Conservation (phyloP, 345 rosid genomes). For the Boechera stricta region DNA sequence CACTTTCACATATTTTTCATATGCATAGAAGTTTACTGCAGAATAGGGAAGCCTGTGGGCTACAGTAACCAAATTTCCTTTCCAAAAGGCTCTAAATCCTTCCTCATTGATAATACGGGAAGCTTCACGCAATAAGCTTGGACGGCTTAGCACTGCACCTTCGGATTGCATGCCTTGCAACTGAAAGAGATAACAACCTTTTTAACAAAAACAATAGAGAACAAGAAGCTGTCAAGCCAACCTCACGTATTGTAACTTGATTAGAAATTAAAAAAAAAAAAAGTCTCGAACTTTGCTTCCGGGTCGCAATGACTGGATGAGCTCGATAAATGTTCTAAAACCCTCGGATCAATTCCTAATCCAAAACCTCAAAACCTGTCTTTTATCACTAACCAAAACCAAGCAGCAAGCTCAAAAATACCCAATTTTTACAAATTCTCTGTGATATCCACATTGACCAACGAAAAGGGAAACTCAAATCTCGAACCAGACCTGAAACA, state of each 20-base stretch:
- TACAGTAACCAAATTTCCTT: conserved; percentile 89
- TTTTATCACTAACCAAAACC: conserved; percentile 4
- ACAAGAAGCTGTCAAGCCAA: conserved; percentile 7
- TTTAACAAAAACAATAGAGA: neutral
- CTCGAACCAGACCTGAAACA: conserved; percentile 69
- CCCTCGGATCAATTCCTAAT: conserved; percentile 4
- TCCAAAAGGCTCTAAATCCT: conserved; percentile 97
- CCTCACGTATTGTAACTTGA: neutral
- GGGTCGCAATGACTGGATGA: conserved; percentile 1
- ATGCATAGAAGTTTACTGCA: conserved; percentile 79
- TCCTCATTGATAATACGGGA: conserved; percentile 81
- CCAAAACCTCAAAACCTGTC: conserved; percentile 1
- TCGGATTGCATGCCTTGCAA: conserved; percentile 98
- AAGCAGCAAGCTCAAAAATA: conserved; percentile 8
- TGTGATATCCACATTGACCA: neutral
- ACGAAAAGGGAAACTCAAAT: neutral
- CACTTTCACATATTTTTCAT: conserved; percentile 75
- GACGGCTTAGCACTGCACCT: conserved; percentile 61
- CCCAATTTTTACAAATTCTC: neutral
- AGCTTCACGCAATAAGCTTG: conserved; percentile 83
- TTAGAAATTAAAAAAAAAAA: neutral
- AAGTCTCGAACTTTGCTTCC: conserved; percentile 12
- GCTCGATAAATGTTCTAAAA: neutral
- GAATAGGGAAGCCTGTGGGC: conserved; percentile 95
- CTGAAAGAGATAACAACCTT: conserved; percentile 57